Percentiles rank a stretch among this genome's conserved stretches.
These are phyloP conservation scores for Nemania sp. DNA, from an alignment of 2,329 filamentous ascomycete species.

Conservation along the genomic window DNA sequence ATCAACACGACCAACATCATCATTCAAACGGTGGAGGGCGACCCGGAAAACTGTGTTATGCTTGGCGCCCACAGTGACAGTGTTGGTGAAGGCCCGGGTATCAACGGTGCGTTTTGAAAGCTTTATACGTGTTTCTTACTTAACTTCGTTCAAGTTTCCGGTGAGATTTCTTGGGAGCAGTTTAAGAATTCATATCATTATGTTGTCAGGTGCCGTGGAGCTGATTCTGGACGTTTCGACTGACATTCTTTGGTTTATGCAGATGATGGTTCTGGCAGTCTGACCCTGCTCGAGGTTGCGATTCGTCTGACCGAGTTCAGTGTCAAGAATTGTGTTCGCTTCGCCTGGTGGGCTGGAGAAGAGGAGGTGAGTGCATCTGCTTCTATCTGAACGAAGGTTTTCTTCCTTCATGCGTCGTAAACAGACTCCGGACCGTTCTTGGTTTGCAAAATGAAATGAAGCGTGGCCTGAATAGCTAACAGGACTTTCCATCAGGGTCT, in stretches of 20 bases:
- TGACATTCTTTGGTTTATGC: background rate
- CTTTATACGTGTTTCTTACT: background rate
- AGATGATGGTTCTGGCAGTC: slow-evolving; percentile 70
- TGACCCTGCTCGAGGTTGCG: slow-evolving; percentile 66
- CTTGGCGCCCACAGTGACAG: slow-evolving; percentile 68
- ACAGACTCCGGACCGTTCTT: background rate
- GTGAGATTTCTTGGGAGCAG: too few species aligned
- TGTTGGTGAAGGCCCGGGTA: slow-evolving; percentile 68
- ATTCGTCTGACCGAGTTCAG: slow-evolving; percentile 60
- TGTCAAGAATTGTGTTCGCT: slow-evolving; percentile 68
- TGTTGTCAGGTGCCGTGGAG: background rate
- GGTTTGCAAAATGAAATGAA: background rate
- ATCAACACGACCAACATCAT: slow-evolving; percentile 64
- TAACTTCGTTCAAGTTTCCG: too few species aligned
- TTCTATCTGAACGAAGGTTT: background rate
- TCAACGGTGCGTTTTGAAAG: slow-evolving; percentile 57
- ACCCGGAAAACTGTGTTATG: slow-evolving; percentile 67
- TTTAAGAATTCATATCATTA: background rate
- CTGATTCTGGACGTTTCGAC: background rate
- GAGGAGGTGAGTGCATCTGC: slow-evolving; percentile 53
- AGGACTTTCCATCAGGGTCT: slow-evolving; percentile 42
- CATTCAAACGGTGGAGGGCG: slow-evolving; percentile 62
- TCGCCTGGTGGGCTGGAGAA: slow-evolving; percentile 71
- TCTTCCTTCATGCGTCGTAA: background rate
- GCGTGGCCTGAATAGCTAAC: background rate